Evolutionary conservation across 768 basidiomycete species (phyloP).

Genomic region (Russula compacta): DNA sequence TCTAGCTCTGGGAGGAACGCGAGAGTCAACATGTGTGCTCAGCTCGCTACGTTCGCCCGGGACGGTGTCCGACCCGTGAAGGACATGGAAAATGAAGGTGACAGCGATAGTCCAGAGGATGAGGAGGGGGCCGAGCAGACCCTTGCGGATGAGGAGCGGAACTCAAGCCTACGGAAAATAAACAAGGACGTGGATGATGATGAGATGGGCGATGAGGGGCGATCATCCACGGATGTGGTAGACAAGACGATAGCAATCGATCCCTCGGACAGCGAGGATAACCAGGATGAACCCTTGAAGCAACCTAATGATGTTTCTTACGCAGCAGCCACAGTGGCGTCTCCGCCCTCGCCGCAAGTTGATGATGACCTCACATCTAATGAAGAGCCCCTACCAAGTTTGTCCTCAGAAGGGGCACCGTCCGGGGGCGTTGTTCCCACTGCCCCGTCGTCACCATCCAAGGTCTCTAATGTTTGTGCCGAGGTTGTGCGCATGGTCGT

Average conservation of each 20-base stretch:
- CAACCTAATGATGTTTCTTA: not conserved
- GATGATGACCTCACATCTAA: constrained; percentile 6
- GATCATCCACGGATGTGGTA: constrained; percentile 10
- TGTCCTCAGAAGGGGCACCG: not conserved
- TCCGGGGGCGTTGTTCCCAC: not conserved
- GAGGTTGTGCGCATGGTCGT: constrained; percentile 16
- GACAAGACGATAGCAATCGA: constrained; percentile 19
- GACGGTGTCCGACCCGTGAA: constrained; percentile 31
- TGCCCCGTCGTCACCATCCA: not conserved
- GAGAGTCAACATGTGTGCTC: constrained; percentile 35
- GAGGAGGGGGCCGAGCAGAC: constrained; percentile 21
- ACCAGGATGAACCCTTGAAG: not conserved
- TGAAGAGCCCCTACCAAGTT: not conserved
- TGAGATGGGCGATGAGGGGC: not conserved
- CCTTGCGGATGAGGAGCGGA: constrained; percentile 14
- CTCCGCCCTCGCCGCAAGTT: not conserved
- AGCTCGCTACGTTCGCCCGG: constrained; percentile 46
- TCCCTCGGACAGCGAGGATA: constrained; percentile 7
- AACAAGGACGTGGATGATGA: not conserved
- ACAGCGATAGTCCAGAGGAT: constrained; percentile 17
- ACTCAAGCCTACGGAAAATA: not conserved
- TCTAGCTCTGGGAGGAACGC: constrained; percentile 18
- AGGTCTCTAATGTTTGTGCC: not conserved
- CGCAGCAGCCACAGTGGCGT: not conserved
- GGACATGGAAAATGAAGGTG: constrained; percentile 16